Evolutionary conservation across 768 basidiomycete genomes (phyloP), one percentile per base, ranked within the genome.

Genomic region (Pleurotus tuoliensis): DNA sequence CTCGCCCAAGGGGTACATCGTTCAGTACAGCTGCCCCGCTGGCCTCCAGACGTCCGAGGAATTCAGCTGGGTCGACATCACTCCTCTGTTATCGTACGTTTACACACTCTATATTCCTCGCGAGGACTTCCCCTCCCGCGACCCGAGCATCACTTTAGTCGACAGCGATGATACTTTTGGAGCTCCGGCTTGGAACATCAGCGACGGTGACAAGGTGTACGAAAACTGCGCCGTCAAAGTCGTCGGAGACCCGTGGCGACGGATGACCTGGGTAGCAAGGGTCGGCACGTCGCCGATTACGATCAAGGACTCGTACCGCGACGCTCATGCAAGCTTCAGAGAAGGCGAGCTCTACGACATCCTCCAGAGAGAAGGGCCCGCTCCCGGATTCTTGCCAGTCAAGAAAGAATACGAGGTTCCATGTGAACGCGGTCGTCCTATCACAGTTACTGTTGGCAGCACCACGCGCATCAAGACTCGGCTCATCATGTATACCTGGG

Each of bases 21-120:
- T 59, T 55, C 34, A 48, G 8, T 59, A 48, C 22, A 55, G 51
- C 20, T 34, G 49, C 46, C 54, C 58, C 9, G 55, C 58, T 13
- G 54, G 58, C 3, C 44, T 48, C 24, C 46, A 46, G 7, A 45
- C 43, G 12, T 55, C 58, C 12, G 40, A n/a, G 13, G 30, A 27
- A 25, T 59, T 39, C 16, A 15, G 1, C 4, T 56, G 44, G 34
- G 54, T 50, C 16, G 24, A 59, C 38, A 12, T 59, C 24, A 9
- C 9, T 5, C 54, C 58, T n/a, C 25, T 59, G 44, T 12, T 44
- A 20, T 18, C 30, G 15, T 59, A 56, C 25, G 37, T 56, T 25
- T 56, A 55, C 48, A 48, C 54, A 1, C 47, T 59, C 13, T 59
- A 59, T 25, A 13, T 47, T 12, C 58, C 58, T 5, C 54, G 22